Evolutionary conservation across 305 asterid genomes (phyloP), one percentile per base, ranked within the genome.

Genomic region (Plantago lanceolata): DNA sequence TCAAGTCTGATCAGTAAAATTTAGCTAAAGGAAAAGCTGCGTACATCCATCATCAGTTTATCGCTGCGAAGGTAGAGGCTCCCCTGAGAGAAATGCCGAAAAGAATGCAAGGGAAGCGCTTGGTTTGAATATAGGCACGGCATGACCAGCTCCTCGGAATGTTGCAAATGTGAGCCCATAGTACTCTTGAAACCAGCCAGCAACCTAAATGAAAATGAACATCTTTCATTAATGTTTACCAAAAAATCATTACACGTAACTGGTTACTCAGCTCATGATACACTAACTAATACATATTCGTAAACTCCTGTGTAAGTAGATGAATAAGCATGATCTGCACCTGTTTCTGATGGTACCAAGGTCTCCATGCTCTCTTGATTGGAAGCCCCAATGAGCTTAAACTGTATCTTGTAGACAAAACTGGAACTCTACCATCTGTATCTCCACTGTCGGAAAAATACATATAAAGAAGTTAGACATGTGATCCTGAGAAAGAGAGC

Each of bases 61-160:
- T 75, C 86, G 73, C 61, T 73, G 83, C 20, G 75, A 71, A 69
- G 98, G 93, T 5, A 78, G 88, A 64, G 90, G 75, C 44, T 71
- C 67, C 45, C 98, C 98, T 0, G 84, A 67, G 52, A 91, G 85
- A 77, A 91, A 91, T 2, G 93, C 75, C 1, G 90, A 77, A 69
- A 91, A 88, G 73, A 91, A 85, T 8, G 93, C 82, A 19, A 88
- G 85, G 1, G 98, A 79, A 64, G 84, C 98, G 47, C 93, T 76
- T 6, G 95, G 96, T 64, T 89, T 91, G 85, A 91, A 91, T 40
- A 76, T 79, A 1, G 96, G 98, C 69, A 91, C 98, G 5, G 88
- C 96, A 71, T 91, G 98, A 0, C 98, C 98, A 11, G 98, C 98
- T 64, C 98, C 98, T 71, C 96, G 82, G 53, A 91, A 85, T 59